Base-by-base conservation (phyloP, 2,329 filamentous ascomycete species). In the Colletotrichum sp. region DNA sequence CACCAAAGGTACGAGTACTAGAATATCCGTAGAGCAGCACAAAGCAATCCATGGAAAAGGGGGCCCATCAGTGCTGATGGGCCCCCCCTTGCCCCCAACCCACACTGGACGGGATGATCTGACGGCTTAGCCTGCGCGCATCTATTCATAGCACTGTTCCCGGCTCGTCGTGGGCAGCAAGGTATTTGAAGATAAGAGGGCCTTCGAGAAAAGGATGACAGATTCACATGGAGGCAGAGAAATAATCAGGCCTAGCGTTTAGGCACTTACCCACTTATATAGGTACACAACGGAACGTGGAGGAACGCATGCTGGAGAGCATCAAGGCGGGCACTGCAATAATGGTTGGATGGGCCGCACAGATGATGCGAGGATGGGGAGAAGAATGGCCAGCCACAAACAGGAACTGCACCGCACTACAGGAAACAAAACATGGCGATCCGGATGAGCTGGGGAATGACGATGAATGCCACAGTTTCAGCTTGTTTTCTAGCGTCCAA, bases 381-480 rank as follows among this genome's bases (percentile, higher is more conserved):
- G 12, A 56, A 28, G 21, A 56, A 56, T 28, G 52, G 24, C 21
- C 43, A 48, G 21, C 52, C 52, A 56, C 21, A 56, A 24, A 16
- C 21, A 56, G n/a, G 6, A 48, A 48, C 8, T n/a, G 52, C 52
- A 26, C n/a, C n/a, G 52, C 52, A 70, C 38, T 43, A n/a, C 38
- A 64, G 30, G 34, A 70, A 70, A 62, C 68, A 56, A 70, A 36
- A 18, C 58, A 71, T 8, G 28, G 28, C 16, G 30, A 55, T n/a
- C 10, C 21, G 18, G 43, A 48, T 48, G n/a, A 15, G 68, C 30
- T 43, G n/a, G 16, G 32, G 66, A 60, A 58, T 60, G 66, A 18
- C 30, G 26, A 61, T 62, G 72, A 75, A 72, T 75, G 61, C 61
- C 72, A 38, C 38, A 61, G 62, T 71, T 71, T 72, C 62, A 75